Conservation (phyloP, 2,329 filamentous ascomycete species). For the Gaeumannomyces sp. region DNA sequence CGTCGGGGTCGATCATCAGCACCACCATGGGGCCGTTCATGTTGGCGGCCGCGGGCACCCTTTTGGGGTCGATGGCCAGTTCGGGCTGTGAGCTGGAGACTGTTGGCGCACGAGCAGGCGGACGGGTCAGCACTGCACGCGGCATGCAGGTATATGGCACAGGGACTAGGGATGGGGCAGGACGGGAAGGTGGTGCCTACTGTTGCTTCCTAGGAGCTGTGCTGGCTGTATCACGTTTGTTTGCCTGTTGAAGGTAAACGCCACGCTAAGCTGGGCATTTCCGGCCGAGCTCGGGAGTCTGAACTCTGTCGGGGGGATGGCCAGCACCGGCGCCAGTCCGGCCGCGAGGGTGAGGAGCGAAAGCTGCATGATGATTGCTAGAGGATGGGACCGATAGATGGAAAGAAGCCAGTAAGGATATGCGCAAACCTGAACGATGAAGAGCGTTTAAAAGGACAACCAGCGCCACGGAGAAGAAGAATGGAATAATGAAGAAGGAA, state of each 20-base stretch:
- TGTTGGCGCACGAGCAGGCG: conserved; percentile 4
- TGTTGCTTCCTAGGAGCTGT: conserved; percentile 5
- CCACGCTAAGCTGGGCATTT: conserved; percentile 11
- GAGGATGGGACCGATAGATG: too few relatives aligned
- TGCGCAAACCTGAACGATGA: neutral
- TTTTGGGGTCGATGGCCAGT: conserved; percentile 8
- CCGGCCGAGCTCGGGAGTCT: conserved; percentile 10
- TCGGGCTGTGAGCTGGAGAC: conserved; percentile 11
- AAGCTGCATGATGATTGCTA: neutral
- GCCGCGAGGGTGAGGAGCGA: conserved; percentile 7
- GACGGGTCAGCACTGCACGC: neutral
- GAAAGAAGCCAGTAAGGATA: neutral
- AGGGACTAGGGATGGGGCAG: neutral
- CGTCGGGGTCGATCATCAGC: conserved; percentile 13
- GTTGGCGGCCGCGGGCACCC: conserved; percentile 5
- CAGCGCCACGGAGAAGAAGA: neutral
- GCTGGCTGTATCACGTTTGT: conserved; percentile 9
- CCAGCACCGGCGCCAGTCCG: conserved; percentile 11
- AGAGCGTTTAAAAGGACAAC: neutral
- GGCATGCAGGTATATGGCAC: neutral
- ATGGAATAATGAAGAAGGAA: neutral
- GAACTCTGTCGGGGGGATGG: conserved; percentile 12
- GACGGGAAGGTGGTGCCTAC: neutral
- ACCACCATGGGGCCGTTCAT: conserved; percentile 10
- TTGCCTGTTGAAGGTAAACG: conserved; percentile 10